Base-by-base conservation (phyloP, 2,329 filamentous ascomycete species). In the Thelonectria discophora region DNA sequence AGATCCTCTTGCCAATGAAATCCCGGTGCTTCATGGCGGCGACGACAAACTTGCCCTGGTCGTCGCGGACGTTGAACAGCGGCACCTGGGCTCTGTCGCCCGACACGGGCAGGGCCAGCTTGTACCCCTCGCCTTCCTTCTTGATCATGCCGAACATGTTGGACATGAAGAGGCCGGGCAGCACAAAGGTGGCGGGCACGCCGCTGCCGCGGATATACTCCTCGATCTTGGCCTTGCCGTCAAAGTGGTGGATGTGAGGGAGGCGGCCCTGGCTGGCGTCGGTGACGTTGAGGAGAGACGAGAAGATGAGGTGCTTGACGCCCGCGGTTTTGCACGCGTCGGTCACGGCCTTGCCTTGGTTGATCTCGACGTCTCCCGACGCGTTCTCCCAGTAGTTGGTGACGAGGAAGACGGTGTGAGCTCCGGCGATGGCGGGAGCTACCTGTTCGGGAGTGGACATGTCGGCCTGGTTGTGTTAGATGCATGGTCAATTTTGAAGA, bases 141-240 rank as follows among this genome's bases (percentile, higher is more conserved):
- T 66, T 61, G 8, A 77, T 71, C 32, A 71, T 68, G 2, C 54
- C 56, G 1, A 72, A 62, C 13, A 77, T 56, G 62, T 86, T 87
- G 60, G 82, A 79, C 81, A 88, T 86, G 68, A 86, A 89, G 32
- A 76, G 77, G 0, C 79, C 86, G 0, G 83, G 81, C 2, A 80
- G 74, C 59, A 84, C 81, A 69, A 87, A 87, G 0, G 84, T 81
- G 11, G 77, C 79, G 1, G 80, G 79, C 2, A 88, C 73, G 0
- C 79, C 79, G 2, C 82, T 74, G 0, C 67, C 58, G 11, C 83
- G 81, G 57, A 88, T 86, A 64, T 88, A 87, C n/a, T 78, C 62
- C 65, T 88, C 85, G 12, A 85, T 80, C 32, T 82, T 74, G 27
- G 84, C 82, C 70, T 89, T 89, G 60, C 75, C 76, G 66, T 88